Evolutionary conservation across 805 yeast species (phyloP).

Genomic region (Candida koratica): DNA sequence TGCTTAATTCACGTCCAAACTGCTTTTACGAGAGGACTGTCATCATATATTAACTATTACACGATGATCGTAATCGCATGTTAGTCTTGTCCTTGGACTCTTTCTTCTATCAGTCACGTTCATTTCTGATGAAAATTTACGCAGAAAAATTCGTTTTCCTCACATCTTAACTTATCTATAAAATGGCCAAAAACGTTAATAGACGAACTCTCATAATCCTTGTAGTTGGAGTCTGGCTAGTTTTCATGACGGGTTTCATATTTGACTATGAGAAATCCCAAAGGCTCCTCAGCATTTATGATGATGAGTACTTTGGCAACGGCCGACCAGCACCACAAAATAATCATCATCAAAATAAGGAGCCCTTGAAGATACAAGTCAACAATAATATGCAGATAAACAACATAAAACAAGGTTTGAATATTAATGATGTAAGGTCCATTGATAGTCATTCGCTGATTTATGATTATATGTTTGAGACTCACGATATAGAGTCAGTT

Average conservation of each 20-base stretch:
- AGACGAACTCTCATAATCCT: not conserved
- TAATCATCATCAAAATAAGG: conserved; percentile 2
- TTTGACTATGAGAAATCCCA: not conserved
- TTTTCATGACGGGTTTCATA: conserved; percentile 1
- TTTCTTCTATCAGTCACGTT: no score
- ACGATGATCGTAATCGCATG: no score
- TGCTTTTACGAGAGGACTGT: no score
- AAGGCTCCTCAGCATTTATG: not conserved
- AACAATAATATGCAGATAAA: not conserved
- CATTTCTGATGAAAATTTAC: no score
- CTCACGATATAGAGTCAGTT: conserved; percentile 9
- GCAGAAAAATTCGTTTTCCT: no score
- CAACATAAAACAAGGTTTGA: conserved; percentile 3
- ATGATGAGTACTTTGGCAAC: not conserved
- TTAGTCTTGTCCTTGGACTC: no score
- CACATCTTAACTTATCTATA: no score
- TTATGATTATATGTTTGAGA: conserved; percentile 12
- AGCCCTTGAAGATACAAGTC: not conserved
- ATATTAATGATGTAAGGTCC: conserved; percentile 7
- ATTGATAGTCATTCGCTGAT: conserved; percentile 21
- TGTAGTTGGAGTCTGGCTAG: not conserved
- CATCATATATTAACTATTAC: no score
- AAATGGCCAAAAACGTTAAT: conserved; percentile 1
- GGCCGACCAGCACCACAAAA: not conserved
- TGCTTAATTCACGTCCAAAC: no score